Evolutionary conservation across 768 basidiomycete genomes (phyloP), one percentile per base, ranked within the genome.

Genomic region (Cantharellus anzutake): DNA sequence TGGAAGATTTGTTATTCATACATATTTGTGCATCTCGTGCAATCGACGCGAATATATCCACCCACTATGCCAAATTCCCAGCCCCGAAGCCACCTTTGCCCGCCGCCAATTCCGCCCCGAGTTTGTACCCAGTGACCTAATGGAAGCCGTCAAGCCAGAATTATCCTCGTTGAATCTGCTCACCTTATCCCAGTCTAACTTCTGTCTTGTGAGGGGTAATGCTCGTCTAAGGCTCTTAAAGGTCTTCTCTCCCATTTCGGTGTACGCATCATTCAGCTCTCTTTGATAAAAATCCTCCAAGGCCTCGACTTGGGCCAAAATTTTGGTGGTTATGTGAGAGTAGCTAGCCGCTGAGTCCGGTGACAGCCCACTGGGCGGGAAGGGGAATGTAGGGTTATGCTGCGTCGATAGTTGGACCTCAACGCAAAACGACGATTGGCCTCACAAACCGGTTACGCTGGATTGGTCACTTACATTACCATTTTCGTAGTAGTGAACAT

Each of bases 401-500:
- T 74, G 80, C 7, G 92, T 85, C 37, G 82, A 76, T 40, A 99
- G 77, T 78, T 98, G 96, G 40, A 97, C 93, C 88, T 97, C 64
- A 29, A 29, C 44, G 44, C 1, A 48, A 48, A 48, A 48, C 11
- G 44, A 48, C 44, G 44, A 7, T 34, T 37, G 3, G 65, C 14
- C 38, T 11, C 7, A 7, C 14, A 37, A 55, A 11, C 44, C 44
- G 29, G 1, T 29, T 11, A 48, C 44, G 29, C 44, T 29, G 20
- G 11, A 11, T 48, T 48, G 44, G 11, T 11, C 11, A 11, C 81
- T 57, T 59, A 93, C 90, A 68, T 93, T 94, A 64, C 94, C 94
- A 68, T 96, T 90, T 69, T 99, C 96, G 67, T 93, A 98, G 67
- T 98, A 98, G 70, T 99, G 96, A 7, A 97, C 83, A 65, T 91